Percentiles rank a stretch among this genome's conserved stretches.
phyloP scores from a whole-genome alignment of 805 yeast species.

The Peterozyma xylosa region DNA sequence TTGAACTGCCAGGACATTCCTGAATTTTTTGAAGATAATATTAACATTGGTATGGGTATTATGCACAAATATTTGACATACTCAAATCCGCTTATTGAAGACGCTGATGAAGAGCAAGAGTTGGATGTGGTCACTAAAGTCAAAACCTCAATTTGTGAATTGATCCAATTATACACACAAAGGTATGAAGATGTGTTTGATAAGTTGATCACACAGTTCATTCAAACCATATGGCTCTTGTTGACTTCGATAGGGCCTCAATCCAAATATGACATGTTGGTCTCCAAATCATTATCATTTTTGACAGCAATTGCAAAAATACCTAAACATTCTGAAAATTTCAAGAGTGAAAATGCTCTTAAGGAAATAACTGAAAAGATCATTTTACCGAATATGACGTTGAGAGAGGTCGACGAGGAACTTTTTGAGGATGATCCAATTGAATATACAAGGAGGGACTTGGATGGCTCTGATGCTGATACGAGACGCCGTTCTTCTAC shows the following conservation, averaged over 20 bases:
- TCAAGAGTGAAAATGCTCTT: slow-evolving; percentile 52
- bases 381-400: slow-evolving; percentile 78
- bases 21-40: slow-evolving; percentile 91
- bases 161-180: slow-evolving; percentile 77
- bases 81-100: slow-evolving; percentile 44
- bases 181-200: slow-evolving; percentile 90
- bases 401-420: slow-evolving; percentile 87
- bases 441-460: slow-evolving; percentile 82
- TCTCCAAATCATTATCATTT: slow-evolving; percentile 73
- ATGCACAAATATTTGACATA: slow-evolving; percentile 75
- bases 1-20: slow-evolving; percentile 97
- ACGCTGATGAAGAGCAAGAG: slow-evolving; percentile 58
- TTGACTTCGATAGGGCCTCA: slow-evolving; percentile 59
- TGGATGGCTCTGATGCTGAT: slow-evolving; percentile 92
- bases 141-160: slow-evolving; percentile 78
- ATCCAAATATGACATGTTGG: slow-evolving; percentile 77
- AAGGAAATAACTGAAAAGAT: slow-evolving; percentile 76
- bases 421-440: slow-evolving; percentile 96
- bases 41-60: slow-evolving; percentile 68
- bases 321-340: slow-evolving; percentile 58
- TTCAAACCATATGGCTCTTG: slow-evolving; percentile 75
- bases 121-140: slow-evolving; percentile 63
- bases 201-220: slow-evolving; percentile 68
- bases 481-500: slow-evolving; percentile 91
- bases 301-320: slow-evolving; percentile 74